Evolutionary conservation across 345 rosid genomes (phyloP), one percentile per base, ranked within the genome.

Genomic region (Gossypium thurberi): DNA sequence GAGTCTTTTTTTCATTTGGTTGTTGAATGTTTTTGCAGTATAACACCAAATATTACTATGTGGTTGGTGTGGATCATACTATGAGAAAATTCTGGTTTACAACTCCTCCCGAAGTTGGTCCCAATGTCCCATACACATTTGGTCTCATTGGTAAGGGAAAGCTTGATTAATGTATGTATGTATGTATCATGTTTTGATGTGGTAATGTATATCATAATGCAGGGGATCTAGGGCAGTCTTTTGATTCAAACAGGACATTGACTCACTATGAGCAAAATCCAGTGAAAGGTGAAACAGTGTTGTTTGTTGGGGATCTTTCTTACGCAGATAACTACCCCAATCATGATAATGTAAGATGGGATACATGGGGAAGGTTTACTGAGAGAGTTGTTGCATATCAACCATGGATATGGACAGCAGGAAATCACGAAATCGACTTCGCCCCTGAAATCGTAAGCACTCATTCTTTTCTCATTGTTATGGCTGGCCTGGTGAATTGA

Each of bases 181-280:
- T 25, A 2, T 9, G 47, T 33, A 10, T 23, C 40, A 12, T 60
- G 56, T 9, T 28, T 57, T 28, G 46, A n/a, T 28, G 74, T 25
- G 21, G 57, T 72, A 13, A 42, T 67, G 10, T 59, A n/a, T 61
- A 26, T 52, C 26, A 25, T 14, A 50, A 74, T 88, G 86, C 81
- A 94, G 98, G 99, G 64, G 98, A 92, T 87, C 89, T 94, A 74
- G 99, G 98, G 25, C 98, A 94, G 80, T 89, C 67, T 75, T 94
- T 77, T 75, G 98, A 94, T 87, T 94, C 99, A 48, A 94, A 94
- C 73, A 74, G 0, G 47, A 92, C 98, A 0, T 87, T 94, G 47
- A 82, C 89, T 73, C 98, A 94, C 78, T 94, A 92, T 18, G 97
- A 90, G 74, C 77, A 52, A 14, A 90, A 88, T 70, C 91, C 91